Conservation (phyloP, 306 rosid species). For the Vigna trinervia region DNA sequence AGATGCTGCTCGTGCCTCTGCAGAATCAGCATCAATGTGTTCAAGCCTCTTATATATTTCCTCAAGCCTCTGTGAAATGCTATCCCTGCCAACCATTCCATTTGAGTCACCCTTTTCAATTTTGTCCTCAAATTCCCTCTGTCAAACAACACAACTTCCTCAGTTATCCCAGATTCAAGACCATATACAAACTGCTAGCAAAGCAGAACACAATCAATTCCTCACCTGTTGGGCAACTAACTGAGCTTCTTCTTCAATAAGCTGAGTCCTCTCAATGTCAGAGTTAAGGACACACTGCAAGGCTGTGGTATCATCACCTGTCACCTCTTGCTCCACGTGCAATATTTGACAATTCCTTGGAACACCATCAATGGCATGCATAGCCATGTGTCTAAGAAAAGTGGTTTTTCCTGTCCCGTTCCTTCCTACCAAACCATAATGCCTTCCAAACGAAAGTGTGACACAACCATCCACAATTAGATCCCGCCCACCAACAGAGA, state of each 20-base stretch:
- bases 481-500: slow-evolving; percentile 98
- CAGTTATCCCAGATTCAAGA: slow-evolving; percentile 11
- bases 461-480: slow-evolving; percentile 90
- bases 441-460: slow-evolving; percentile 94
- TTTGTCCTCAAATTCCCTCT: slow-evolving; percentile 79
- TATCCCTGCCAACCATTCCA: slow-evolving; percentile 61
- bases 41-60: slow-evolving; percentile 96
- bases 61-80: slow-evolving; percentile 71
- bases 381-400: slow-evolving; percentile 94
- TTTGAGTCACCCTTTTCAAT: slow-evolving; percentile 50
- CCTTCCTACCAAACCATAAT: slow-evolving; percentile 98
- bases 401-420: slow-evolving; percentile 98
- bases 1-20: slow-evolving; percentile 95
- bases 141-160: slow-evolving; percentile 41
- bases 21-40: slow-evolving; percentile 88
- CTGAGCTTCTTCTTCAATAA: slow-evolving; percentile 78
- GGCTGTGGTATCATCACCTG: slow-evolving; percentile 82
- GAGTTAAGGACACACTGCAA: slow-evolving; percentile 96
- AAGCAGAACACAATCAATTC: neutral
- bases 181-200: slow-evolving; percentile 3
- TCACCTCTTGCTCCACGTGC: slow-evolving; percentile 98
- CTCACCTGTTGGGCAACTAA: slow-evolving; percentile 78
- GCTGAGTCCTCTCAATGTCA: slow-evolving; percentile 86
- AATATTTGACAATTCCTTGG: slow-evolving; percentile 91
- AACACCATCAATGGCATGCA: slow-evolving; percentile 98